Base-by-base conservation (phyloP, 768 basidiomycete species). In the Clathrus columnatus region DNA sequence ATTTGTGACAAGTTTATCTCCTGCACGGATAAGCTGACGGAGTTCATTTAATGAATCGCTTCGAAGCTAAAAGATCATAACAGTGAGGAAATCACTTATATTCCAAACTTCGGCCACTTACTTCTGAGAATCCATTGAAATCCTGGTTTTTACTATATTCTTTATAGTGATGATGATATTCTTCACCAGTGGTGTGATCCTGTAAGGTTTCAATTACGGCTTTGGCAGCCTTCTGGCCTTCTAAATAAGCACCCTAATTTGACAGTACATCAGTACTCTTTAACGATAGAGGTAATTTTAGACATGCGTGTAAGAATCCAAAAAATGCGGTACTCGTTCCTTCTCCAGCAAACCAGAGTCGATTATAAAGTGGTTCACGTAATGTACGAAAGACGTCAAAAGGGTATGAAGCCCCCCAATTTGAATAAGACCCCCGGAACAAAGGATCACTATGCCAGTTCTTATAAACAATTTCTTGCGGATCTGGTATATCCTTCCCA, bases 351-450 rank as follows among this genome's bases (percentile, higher is more conserved):
- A 84, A 84, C 73, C 78, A 83, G 14, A 84, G 69, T 7, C 72
- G 69, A 41, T 67, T 59, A 4, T 68, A 68, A n/a, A 84, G 69
- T 21, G 78, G 81, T 6, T 79, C 78, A 54, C 77, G 73, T 45
- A 84, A 61, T 60, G 84, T 83, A 26, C 74, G 67, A 17, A 79
- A 72, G 53, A 83, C 81, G 8, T 66, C 68, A 16, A 71, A 72
- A 11, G 78, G 65, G 59, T 83, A 84, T 2, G 79, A 73, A 0
- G 84, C 73, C 0, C 83, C 83, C 83, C 83, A 85, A 57, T 84
- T 87, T 23, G 80, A 80, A 60, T 82, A 87, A 2, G 82, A 80
- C 3, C 82, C 82, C 20, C 81, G 72, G 64, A 73, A 80, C 29
- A 77, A 67, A 2, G 76, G 74, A 61, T 85, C 73, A 11, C 66